Evolutionary conservation across 306 rosid species (phyloP), one percentile per base, ranked within the genome.

Genomic region (Mucuna pruriens): DNA sequence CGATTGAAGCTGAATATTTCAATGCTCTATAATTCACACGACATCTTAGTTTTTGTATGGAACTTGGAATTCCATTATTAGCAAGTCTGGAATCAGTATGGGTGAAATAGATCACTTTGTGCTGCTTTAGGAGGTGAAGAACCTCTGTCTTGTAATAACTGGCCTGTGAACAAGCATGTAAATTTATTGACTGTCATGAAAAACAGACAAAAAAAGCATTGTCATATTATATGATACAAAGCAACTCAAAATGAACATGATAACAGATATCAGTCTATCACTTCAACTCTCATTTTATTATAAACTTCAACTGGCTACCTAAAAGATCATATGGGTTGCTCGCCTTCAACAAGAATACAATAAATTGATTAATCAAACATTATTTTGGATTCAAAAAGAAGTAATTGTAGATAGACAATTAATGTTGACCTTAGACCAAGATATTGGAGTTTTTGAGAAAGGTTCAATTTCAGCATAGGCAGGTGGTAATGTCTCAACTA

Each of bases 401-500:
- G 4, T 34, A 34, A 38, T 38, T 12, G 12, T 20, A 29, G 22
- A 33, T 62, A 38, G 71, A 38, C 49, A 38, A 34, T 34, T 60
- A 34, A 34, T n/a, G 48, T 9, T 17, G 49, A 65, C 71, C 71
- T 65, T 65, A 17, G 71, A 65, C 71, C 71, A 65, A 36, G 71
- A 65, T 65, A 38, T 38, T 9, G 71, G 49, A 38, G 49, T 17
- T 65, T 65, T 65, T 71, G 85, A 64, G 86, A 91, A 87, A 55
- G 91, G 97, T 82, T 86, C 93, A 6, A 80, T 69, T 75, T 88
- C 91, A 44, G 93, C 89, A 85, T 77, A 89, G 69, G 82, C 86
- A 65, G 89, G 80, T 31, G 97, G 94, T 81, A 93, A 82, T 51
- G 74, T 70, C 89, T 93, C 98, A 42, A 90, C 91, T 84, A 93